Percentiles rank a stretch among this genome's conserved stretches.
Conservation (phyloP, 2,329 filamentous ascomycete species). For the Calycina herbarum region DNA sequence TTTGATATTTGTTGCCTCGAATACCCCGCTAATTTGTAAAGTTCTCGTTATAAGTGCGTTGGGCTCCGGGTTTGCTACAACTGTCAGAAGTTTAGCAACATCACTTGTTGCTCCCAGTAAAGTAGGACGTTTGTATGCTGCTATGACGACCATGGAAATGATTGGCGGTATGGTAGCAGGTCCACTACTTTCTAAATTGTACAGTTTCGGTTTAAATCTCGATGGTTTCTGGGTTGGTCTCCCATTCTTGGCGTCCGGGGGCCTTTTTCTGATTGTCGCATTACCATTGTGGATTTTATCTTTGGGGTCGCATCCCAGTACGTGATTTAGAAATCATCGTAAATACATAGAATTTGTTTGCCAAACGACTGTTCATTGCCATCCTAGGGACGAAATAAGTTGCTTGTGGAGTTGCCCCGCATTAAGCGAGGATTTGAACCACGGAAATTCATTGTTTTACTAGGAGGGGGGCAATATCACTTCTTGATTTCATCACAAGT, state of each 20-base stretch:
- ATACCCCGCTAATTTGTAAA: not conserved
- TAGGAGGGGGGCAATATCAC: too few species aligned
- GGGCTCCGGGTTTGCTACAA: not conserved
- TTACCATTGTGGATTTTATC: not conserved
- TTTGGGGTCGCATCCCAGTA: not conserved
- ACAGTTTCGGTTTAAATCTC: not conserved
- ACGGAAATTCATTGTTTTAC: too few species aligned
- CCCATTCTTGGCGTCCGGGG: not conserved
- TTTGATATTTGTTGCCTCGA: not conserved
- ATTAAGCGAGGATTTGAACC: too few species aligned
- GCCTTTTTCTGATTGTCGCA: not conserved
- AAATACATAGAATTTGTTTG: not conserved
- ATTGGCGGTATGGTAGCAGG: not conserved
- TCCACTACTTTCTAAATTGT: not conserved
- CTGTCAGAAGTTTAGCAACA: not conserved
- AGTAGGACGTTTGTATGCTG: not conserved
- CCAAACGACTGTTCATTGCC: too few species aligned
- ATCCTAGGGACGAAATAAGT: too few species aligned
- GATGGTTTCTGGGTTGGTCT: not conserved
- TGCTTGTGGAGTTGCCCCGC: too few species aligned
- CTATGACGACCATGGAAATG: not conserved
- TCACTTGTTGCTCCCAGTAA: not conserved
- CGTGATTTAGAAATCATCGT: not conserved
- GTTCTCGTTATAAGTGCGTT: not conserved
- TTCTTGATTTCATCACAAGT: too few species aligned